A percentile compares a stretch with the other conserved stretches of the same genome.
These are phyloP conservation scores for Aspergillus sparsus DNA, from an alignment of 495 filamentous ascomycete genomes.

Conservation along the genomic window DNA sequence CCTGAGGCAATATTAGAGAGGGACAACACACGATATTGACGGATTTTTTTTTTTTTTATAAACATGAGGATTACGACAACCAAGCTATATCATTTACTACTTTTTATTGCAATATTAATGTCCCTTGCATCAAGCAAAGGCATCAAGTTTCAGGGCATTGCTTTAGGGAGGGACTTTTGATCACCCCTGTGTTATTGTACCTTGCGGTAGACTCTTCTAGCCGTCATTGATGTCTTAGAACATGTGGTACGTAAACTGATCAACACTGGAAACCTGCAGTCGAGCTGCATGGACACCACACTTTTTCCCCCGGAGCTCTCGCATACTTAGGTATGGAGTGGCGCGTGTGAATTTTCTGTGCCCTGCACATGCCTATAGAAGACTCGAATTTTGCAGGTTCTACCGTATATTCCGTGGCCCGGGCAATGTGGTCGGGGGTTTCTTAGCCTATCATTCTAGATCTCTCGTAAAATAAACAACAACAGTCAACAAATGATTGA, in stretches of 20 bases:
- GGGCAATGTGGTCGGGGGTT: too few species aligned
- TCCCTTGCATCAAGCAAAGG: conserved; percentile 11
- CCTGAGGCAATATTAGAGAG: conserved; percentile 11
- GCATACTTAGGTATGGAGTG: background rate
- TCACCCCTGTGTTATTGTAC: conserved; percentile 19
- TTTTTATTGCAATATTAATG: background rate
- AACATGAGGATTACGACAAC: too few species aligned
- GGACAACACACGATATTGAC: too few species aligned
- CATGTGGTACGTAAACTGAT: conserved; percentile 2
- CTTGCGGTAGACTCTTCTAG: conserved; percentile 21
- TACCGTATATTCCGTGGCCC: too few species aligned
- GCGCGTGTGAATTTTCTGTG: background rate
- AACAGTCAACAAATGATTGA: too few species aligned
- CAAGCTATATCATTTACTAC: background rate
- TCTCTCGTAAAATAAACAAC: too few species aligned
- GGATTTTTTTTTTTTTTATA: too few species aligned
- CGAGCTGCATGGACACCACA: too few species aligned
- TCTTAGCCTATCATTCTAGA: too few species aligned
- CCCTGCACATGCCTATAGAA: too few species aligned
- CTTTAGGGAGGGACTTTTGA: conserved; percentile 2
- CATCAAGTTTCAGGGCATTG: background rate
- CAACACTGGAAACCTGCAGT: background rate
- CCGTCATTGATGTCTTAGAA: conserved; percentile 16
- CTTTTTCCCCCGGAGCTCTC: background rate
- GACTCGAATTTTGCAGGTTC: too few species aligned